Conservation (phyloP, 192 early-diverging fungal genomes). For the Podila verticillata region DNA sequence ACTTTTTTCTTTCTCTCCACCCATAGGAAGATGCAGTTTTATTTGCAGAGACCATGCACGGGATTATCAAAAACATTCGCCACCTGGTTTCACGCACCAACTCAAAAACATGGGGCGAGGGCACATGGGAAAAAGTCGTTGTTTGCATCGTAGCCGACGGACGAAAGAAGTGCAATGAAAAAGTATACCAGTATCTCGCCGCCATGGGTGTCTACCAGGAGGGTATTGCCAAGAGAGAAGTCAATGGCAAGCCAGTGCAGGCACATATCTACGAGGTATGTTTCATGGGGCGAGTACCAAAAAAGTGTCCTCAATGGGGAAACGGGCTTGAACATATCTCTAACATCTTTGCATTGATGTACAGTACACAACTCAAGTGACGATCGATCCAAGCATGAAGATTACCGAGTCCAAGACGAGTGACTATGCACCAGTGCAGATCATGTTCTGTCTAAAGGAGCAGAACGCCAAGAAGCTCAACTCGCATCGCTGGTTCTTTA, state of each 20-base stretch:
- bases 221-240: constrained; percentile 70
- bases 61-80: constrained; percentile 73
- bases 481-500: constrained; percentile 82
- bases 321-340: too few species aligned
- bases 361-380: constrained; percentile 83
- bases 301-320: background rate
- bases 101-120: constrained; percentile 64
- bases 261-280: constrained; percentile 84
- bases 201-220: constrained; percentile 72
- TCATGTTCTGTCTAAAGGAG: constrained; percentile 84
- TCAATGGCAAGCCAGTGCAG: constrained; percentile 74
- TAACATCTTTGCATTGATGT: background rate
- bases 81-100: constrained; percentile 64
- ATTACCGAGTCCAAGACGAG: constrained; percentile 56
- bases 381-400: constrained; percentile 71
- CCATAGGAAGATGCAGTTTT: constrained; percentile 68
- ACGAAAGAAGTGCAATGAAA: constrained; percentile 49
- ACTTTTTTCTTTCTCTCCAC: constrained; percentile 3
- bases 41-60: constrained; percentile 70
- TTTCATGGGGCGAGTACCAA: background rate
- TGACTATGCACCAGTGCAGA: constrained; percentile 71
- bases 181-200: constrained; percentile 59
- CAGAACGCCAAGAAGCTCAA: constrained; percentile 85
- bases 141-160: constrained; percentile 79
- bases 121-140: constrained; percentile 79